Conservation (phyloP, 2,329 filamentous ascomycete species). For the Sarocladium strictum region DNA sequence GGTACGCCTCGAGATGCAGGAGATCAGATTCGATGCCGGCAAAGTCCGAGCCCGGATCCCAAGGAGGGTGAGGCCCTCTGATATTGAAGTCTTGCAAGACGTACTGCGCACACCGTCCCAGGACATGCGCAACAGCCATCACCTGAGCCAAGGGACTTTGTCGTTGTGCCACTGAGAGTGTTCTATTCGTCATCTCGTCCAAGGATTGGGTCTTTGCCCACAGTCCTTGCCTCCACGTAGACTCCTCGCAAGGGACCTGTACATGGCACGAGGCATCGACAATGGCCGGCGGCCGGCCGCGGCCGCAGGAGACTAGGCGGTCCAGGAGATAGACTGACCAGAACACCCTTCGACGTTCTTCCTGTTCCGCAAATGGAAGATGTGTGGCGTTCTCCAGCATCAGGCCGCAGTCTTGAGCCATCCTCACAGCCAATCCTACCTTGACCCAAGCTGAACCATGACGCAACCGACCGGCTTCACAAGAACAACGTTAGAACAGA, state of each 20-base stretch:
- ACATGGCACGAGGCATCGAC: constrained; percentile 2
- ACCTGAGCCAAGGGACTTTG: neutral
- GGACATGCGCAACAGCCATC: neutral
- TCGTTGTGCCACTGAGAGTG: neutral
- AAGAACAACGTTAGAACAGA: neutral
- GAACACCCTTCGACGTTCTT: constrained; percentile 7
- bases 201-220: neutral
- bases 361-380: constrained; percentile 3
- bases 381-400: neutral
- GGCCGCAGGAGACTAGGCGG: constrained; percentile 5
- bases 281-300: constrained; percentile 5
- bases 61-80: neutral
- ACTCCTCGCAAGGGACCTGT: neutral
- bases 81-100: neutral
- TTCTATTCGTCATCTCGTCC: neutral
- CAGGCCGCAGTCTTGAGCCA: neutral
- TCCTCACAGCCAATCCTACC: neutral
- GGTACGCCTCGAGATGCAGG: neutral
- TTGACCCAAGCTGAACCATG: constrained; percentile 1
- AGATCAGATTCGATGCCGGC: neutral
- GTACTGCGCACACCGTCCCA: neutral
- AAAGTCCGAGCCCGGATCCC: neutral
- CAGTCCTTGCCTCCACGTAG: neutral
- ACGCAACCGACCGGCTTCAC: neutral
- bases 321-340: constrained; percentile 8